A percentile compares a stretch with the other conserved stretches of the same genome.
Conservation (phyloP, 2,329 filamentous ascomycete genomes). For the Daldinia eschscholtzii region DNA sequence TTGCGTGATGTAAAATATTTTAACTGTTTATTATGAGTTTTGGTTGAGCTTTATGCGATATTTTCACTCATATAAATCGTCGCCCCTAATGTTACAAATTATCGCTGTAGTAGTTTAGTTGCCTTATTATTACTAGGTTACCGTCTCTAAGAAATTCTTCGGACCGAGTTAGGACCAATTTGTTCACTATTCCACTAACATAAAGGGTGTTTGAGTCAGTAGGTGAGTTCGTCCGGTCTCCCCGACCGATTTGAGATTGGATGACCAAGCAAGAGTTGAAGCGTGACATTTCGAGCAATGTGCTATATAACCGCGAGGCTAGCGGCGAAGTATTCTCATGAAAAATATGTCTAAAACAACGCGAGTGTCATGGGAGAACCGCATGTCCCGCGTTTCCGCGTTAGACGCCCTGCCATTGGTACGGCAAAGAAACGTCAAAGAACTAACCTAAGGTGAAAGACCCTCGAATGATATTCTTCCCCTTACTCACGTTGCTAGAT, state of each 20-base stretch:
- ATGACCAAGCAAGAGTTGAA: slow-evolving; percentile 7
- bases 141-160: background rate
- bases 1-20: background rate
- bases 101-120: background rate
- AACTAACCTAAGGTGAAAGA: background rate
- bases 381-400: slow-evolving; percentile 33
- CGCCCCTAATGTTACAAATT: background rate
- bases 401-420: slow-evolving; percentile 7
- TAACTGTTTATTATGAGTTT: background rate
- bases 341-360: background rate
- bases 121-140: background rate
- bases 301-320: slow-evolving; percentile 2
- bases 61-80: background rate
- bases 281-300: slow-evolving; percentile 13
- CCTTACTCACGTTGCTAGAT: slow-evolving; percentile 38
- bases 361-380: slow-evolving; percentile 16
- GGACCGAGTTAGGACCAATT: background rate
- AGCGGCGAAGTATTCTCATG: slow-evolving; percentile 2
- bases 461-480: slow-evolving; percentile 38
- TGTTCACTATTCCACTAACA: background rate
- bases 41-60: background rate
- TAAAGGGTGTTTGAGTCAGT: slow-evolving; percentile 5
- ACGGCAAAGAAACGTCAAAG: slow-evolving; percentile 14
- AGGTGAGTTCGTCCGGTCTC: background rate
- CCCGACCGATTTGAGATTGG: slow-evolving; percentile 15